These are phyloP conservation scores for Poa annua DNA, from an alignment of 176 grass and related monocot genomes.

Conservation along the genomic window DNA sequence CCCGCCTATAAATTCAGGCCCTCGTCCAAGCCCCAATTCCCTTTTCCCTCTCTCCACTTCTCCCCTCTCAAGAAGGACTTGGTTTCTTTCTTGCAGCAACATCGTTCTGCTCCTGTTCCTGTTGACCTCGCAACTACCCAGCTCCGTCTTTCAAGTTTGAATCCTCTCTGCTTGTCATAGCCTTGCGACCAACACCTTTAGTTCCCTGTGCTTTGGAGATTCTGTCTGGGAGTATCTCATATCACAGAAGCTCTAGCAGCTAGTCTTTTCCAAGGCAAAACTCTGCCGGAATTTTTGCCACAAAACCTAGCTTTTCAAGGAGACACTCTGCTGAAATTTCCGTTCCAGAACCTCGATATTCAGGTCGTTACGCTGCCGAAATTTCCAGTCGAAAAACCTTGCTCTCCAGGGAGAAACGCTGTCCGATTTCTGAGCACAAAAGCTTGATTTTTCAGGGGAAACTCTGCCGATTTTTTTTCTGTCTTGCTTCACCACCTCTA, in stretches of 20 bases:
- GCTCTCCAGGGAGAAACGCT: constrained; percentile 30
- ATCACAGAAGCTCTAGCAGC: constrained; percentile 13
- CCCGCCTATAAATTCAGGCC: constrained; percentile 61
- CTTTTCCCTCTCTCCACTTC: constrained; percentile 66
- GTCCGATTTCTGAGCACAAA: constrained; percentile 15
- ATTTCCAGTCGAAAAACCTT: neutral
- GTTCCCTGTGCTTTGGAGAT: constrained; percentile 44
- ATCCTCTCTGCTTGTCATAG: neutral
- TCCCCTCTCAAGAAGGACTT: constrained; percentile 45
- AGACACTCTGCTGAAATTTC: constrained; percentile 34
- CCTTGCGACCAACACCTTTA: neutral
- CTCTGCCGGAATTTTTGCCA: constrained; percentile 19
- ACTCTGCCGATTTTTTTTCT: constrained; percentile 49
- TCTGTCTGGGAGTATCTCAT: constrained; percentile 29
- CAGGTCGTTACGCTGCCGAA: constrained; percentile 40
- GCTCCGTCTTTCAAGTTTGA: neutral
- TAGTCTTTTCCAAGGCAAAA: constrained; percentile 26
- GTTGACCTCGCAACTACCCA: constrained; percentile 34
- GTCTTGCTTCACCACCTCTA: neutral
- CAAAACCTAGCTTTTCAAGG: neutral
- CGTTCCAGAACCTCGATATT: neutral
- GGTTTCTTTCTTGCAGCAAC: constrained; percentile 5
- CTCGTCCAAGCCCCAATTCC: constrained; percentile 65
- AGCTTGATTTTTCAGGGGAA: neutral
- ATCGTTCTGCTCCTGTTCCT: constrained; percentile 2